Percentiles rank a stretch among this genome's conserved stretches.
Evolutionary conservation across 2,329 filamentous ascomycete genomes (phyloP).

Genomic region (Apiospora koreana): DNA sequence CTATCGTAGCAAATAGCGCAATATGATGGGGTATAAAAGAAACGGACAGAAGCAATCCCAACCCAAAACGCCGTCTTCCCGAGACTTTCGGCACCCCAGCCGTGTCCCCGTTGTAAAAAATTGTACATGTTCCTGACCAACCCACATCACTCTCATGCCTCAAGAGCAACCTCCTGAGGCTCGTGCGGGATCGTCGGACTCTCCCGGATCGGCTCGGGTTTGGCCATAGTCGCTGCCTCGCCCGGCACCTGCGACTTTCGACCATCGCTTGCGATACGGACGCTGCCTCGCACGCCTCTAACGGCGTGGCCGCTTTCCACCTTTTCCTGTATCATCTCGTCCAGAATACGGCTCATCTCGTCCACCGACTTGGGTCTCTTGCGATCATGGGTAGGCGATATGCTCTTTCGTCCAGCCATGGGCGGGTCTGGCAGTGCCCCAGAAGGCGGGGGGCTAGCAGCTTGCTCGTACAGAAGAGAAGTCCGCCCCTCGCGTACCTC

Average conservation of each 20-base stretch:
- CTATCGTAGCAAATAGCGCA: slow-evolving; percentile 35
- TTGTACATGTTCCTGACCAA: background rate
- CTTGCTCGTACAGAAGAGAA: slow-evolving; percentile 33
- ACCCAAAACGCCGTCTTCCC: slow-evolving; percentile 28
- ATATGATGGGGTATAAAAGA: slow-evolving; percentile 42
- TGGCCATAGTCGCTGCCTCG: slow-evolving; percentile 34
- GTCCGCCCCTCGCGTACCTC: slow-evolving; percentile 26
- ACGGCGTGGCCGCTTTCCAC: slow-evolving; percentile 75
- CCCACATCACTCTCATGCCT: slow-evolving; percentile 24
- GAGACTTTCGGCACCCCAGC: background rate
- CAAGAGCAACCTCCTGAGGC: slow-evolving; percentile 26
- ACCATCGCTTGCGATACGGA: slow-evolving; percentile 54
- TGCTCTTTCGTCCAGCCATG: slow-evolving; percentile 26
- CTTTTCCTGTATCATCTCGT: slow-evolving; percentile 93
- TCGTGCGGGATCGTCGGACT: slow-evolving; percentile 30
- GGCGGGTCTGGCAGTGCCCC: slow-evolving; percentile 34
- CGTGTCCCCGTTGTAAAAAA: background rate
- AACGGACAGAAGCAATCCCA: slow-evolving; percentile 34
- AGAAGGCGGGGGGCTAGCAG: slow-evolving; percentile 34
- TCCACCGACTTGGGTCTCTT: slow-evolving; percentile 72
- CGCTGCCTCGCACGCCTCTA: slow-evolving; percentile 66
- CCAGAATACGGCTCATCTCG: slow-evolving; percentile 89
- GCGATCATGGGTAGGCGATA: slow-evolving; percentile 45
- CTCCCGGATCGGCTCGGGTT: slow-evolving; percentile 42
- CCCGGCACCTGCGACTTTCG: slow-evolving; percentile 39